Conservation (phyloP, 345 rosid genomes). For the Eutrema japonicum region DNA sequence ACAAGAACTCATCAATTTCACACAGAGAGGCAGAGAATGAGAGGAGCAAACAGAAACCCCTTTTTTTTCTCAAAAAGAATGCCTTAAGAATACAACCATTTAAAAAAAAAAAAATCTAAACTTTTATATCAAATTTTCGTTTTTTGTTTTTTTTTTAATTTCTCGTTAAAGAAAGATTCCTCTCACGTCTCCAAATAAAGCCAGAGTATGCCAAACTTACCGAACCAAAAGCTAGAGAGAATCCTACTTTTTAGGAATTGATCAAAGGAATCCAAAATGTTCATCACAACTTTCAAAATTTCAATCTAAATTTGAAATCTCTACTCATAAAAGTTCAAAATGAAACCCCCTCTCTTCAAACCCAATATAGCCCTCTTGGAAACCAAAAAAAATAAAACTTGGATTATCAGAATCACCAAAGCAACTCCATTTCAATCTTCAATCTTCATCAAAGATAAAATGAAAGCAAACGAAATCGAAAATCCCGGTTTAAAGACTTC, state of each 20-base stretch:
- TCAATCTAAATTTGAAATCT: constrained; percentile 17
- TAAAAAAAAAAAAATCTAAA: constrained; percentile 27
- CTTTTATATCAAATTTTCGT: constrained; percentile 22
- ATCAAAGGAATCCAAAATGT: constrained; percentile 34
- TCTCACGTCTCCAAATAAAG: constrained; percentile 40
- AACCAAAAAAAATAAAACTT: neutral
- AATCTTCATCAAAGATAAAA: constrained; percentile 13
- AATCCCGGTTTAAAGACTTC: constrained; percentile 14
- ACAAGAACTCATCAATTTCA: constrained; percentile 29
- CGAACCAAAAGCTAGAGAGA: constrained; percentile 35
- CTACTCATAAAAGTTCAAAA: neutral
- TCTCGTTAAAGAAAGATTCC: constrained; percentile 36
- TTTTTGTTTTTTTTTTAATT: neutral
- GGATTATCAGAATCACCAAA: neutral
- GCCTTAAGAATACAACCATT: constrained; percentile 35
- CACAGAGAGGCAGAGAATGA: constrained; percentile 35
- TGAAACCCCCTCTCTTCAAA: constrained; percentile 17
- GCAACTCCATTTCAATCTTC: constrained; percentile 34
- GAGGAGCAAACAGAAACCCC: constrained; percentile 30
- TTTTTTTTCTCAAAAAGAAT: constrained; percentile 25
- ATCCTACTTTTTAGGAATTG: constrained; percentile 26
- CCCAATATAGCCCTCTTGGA: neutral
- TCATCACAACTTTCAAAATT: constrained; percentile 3
- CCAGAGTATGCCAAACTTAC: constrained; percentile 42
- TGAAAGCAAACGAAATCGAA: constrained; percentile 30